A percentile compares a stretch with the other conserved stretches of the same genome.
These are phyloP conservation scores for Neopestalotiopsis rosae DNA, from an alignment of 2,329 filamentous ascomycete species.

Conservation along the genomic window DNA sequence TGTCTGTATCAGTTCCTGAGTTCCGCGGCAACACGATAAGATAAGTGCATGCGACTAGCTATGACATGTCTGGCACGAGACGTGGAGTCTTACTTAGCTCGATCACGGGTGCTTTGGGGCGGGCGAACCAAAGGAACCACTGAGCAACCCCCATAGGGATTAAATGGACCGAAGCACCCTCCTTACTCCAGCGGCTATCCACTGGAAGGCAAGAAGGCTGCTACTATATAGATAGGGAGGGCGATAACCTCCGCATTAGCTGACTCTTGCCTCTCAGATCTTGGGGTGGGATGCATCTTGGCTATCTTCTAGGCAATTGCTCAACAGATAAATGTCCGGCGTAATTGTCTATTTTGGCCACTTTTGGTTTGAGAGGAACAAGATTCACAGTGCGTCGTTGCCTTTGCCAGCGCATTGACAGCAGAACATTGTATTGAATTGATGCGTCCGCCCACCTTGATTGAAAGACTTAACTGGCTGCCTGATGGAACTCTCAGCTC, in stretches of 20 bases:
- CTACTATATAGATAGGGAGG: too few species aligned
- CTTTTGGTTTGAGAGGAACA: background rate
- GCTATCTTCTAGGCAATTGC: background rate
- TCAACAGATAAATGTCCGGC: background rate
- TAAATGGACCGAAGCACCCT: background rate
- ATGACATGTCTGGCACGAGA: constrained; percentile 15
- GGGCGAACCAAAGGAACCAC: background rate
- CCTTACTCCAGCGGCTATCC: background rate
- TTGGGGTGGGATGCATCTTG: background rate
- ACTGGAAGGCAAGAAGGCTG: background rate
- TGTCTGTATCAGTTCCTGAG: background rate
- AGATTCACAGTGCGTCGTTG: too few species aligned
- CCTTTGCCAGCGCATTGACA: background rate
- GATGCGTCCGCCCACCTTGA: background rate
- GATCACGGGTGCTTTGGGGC: background rate
- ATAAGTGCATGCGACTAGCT: background rate
- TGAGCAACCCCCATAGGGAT: background rate
- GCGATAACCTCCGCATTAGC: constrained; percentile 10
- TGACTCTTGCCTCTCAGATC: background rate
- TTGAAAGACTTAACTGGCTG: background rate
- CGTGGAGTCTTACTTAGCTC: constrained; percentile 2
- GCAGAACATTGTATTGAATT: background rate
- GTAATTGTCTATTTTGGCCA: background rate
- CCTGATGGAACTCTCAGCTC: too few species aligned
- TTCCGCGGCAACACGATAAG: constrained; percentile 12